Evolutionary conservation across 2,329 filamentous ascomycete genomes (phyloP), one percentile per base, ranked within the genome.

Genomic region (Tolypocladium tundrense): DNA sequence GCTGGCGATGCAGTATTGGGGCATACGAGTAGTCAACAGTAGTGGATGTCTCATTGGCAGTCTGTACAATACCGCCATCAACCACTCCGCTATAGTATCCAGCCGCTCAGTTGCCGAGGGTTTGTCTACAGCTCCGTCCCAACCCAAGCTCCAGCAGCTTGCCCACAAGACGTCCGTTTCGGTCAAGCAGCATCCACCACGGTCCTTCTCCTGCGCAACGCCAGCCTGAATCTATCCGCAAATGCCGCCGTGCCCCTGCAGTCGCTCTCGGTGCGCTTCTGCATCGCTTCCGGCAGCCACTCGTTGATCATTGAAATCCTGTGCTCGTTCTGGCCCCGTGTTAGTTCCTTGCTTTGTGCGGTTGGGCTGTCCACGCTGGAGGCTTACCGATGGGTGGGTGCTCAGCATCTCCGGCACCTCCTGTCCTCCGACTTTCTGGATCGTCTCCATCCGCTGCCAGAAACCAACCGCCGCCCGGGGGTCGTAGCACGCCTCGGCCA

Each of bases 401-500:
- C 83, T 88, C 64, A 91, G 72, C 74, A 89, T 86, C 71, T 91
- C 85, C 1, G 88, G 88, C 40, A 82, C 77, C 58, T 81, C 78
- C 52, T 79, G 70, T 33, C 74, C 72, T 2, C 64, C 67, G 16
- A 58, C 57, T 33, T 76, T 64, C 53, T 74, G 75, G 3, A 72
- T 68, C 43, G 69, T 68, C 61, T 88, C 83, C 85, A 90, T 89
- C 54, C 85, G 73, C 67, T 79, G 71, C 86, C 85, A 90, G 59
- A 92, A 83, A 0, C 75, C 76, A 50, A 87, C 75, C 0, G 88
- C 88, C 60, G 84, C 82, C 14, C 78, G 72, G 1, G 89, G 89
- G 60, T 90, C 79, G 68, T 88, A 92, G 73, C 89, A 92, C 33
- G 86, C 87, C 72, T 90, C 83, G 0, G 88, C 84, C 87, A 92